phyloP scores from a whole-genome alignment of 768 basidiomycete genomes.

The Kwoniella newhampshirensis region DNA sequence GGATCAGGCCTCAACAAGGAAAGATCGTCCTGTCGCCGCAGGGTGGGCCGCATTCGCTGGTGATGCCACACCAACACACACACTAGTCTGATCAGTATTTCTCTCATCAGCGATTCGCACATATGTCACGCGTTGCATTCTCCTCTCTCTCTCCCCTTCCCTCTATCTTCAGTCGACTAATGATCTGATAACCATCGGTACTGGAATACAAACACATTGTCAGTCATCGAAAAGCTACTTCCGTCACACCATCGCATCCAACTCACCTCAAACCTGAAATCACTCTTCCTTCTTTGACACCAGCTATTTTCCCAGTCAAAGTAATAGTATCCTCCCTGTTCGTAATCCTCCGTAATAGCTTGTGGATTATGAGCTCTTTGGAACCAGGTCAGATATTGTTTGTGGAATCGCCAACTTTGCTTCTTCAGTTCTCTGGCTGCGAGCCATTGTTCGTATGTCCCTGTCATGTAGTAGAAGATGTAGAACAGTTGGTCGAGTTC shows the following conservation, averaged over 20 bases:
- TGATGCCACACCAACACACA: no score
- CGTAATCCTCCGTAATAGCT: conserved; percentile 98
- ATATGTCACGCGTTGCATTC: no score
- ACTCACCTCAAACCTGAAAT: conserved; percentile 70
- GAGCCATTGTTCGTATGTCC: conserved; percentile 95
- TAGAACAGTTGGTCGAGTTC: conserved; percentile 98
- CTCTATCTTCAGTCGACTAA: conserved; percentile 54
- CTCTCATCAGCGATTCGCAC: no score
- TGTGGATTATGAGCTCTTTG: conserved; percentile 97
- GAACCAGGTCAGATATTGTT: conserved; percentile 99
- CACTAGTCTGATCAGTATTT: no score
- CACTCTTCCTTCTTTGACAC: conserved; percentile 97
- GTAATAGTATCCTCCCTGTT: conserved; percentile 98
- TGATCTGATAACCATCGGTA: conserved; percentile 94
- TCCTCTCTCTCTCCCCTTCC: no score
- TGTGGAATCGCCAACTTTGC: conserved; percentile 98
- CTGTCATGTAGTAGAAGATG: conserved; percentile 96
- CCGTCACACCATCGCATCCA: not conserved
- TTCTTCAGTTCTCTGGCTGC: conserved; percentile 96
- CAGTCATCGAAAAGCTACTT: conserved; percentile 14
- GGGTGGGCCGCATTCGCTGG: no score
- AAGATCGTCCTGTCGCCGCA: no score
- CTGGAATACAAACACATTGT: conserved; percentile 57
- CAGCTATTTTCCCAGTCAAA: conserved; percentile 99
- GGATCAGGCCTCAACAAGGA: no score